Evolutionary conservation across 129 eudicot genomes (phyloP).

Genomic region (Helianthus annuus): HanXRQr2.0-SUNRISE NC_035436.2:152234323-152234822

Average conservation of each 20-base stretch:
- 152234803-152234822: neutral
- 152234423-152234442: neutral
- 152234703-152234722: constrained; percentile 7
- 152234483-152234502: constrained; percentile 17
- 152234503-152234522: neutral
- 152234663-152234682: neutral
- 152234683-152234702: neutral
- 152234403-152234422: neutral
- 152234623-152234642: constrained; percentile 9
- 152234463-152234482: constrained; percentile 4
- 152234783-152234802: neutral
- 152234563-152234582: constrained; percentile 9
- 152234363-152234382: too few relatives aligned
- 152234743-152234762: neutral
- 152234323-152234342: neutral
- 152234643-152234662: neutral
- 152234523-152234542: neutral
- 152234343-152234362: constrained; percentile 1
- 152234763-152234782: neutral
- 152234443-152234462: neutral
- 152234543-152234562: constrained; percentile 19
- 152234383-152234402: too few relatives aligned
- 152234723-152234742: neutral
- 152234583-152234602: constrained; percentile 16
- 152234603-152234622: constrained; percentile 12